These are phyloP conservation scores for Dactylellina leptospora DNA, from an alignment of 2,329 filamentous ascomycete genomes.

Conservation along the genomic window DNA sequence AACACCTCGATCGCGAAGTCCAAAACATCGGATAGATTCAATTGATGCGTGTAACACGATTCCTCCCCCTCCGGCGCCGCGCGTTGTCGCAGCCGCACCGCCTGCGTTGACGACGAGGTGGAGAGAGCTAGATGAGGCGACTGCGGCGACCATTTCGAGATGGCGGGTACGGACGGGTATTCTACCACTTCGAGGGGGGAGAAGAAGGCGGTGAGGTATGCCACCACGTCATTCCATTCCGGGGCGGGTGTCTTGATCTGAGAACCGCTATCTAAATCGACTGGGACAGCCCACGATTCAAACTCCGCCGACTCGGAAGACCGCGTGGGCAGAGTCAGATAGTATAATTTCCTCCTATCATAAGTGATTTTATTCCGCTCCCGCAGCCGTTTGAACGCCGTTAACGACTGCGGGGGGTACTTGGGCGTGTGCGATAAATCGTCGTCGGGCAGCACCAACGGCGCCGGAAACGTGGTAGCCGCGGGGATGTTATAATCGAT, in stretches of 20 bases:
- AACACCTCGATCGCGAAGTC: slow-evolving; percentile 67
- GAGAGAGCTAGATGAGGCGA: slow-evolving; percentile 58
- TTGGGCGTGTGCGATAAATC: slow-evolving; percentile 67
- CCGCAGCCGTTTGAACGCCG: slow-evolving; percentile 63
- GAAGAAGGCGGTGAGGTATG: slow-evolving; percentile 63
- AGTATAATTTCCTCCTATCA: slow-evolving; percentile 66
- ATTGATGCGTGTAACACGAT: slow-evolving; percentile 60
- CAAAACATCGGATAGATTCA: slow-evolving; percentile 71
- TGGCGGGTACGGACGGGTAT: slow-evolving; percentile 33
- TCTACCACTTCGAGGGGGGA: slow-evolving; percentile 24
- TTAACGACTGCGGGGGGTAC: slow-evolving; percentile 66
- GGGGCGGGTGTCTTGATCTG: slow-evolving; percentile 39
- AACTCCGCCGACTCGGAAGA: slow-evolving; percentile 60
- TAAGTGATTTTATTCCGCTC: slow-evolving; percentile 65
- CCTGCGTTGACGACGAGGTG: slow-evolving; percentile 63
- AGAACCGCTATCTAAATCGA: slow-evolving; percentile 32
- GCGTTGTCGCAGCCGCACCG: slow-evolving; percentile 59
- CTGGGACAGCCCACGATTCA: slow-evolving; percentile 62
- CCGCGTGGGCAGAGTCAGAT: slow-evolving; percentile 64
- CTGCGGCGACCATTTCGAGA: slow-evolving; percentile 55
- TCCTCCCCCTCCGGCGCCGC: slow-evolving; percentile 15
- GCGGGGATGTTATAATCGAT: neutral
- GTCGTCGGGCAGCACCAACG: slow-evolving; percentile 69
- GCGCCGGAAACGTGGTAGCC: slow-evolving; percentile 65
- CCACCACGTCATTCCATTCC: slow-evolving; percentile 58